phyloP scores from a whole-genome alignment of 208 protist species.

The Polymyxa betae region DNA sequence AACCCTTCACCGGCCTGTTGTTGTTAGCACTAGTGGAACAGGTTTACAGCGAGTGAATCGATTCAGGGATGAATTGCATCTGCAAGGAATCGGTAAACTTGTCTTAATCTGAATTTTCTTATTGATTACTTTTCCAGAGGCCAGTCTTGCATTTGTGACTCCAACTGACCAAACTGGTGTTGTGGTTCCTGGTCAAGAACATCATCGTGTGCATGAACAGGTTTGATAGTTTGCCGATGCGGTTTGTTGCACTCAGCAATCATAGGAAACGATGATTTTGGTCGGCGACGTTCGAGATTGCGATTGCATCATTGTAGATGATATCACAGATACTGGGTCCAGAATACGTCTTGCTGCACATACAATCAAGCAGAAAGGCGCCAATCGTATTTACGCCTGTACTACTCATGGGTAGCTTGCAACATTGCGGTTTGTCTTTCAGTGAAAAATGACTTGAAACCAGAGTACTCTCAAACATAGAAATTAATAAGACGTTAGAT shows the following conservation, averaged over 20 bases:
- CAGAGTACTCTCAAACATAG: slow-evolving; percentile 37
- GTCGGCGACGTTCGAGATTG: slow-evolving; percentile 50
- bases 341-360: neutral
- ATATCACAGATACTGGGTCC: slow-evolving; percentile 43
- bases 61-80: neutral
- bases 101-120: neutral
- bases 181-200: slow-evolving; percentile 19
- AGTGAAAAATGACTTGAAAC: neutral
- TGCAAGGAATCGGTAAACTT: slow-evolving; percentile 30
- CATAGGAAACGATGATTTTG: slow-evolving; percentile 30
- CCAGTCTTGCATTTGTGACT: slow-evolving; percentile 37
- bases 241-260: neutral
- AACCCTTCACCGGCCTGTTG: slow-evolving; percentile 18
- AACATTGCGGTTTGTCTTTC: neutral
- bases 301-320: slow-evolving; percentile 54
- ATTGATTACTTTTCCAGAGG: neutral
- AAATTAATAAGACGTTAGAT: neutral
- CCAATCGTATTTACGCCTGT: slow-evolving; percentile 47
- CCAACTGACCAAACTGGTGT: slow-evolving; percentile 23
- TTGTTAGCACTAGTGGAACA: slow-evolving; percentile 52
- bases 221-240: neutral
- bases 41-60: slow-evolving; percentile 43
- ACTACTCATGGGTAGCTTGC: slow-evolving; percentile 13
- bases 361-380: slow-evolving; percentile 13
- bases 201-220: slow-evolving; percentile 46